A percentile compares a stretch with the other conserved stretches of the same genome.
These are phyloP conservation scores for Colletotrichum gloeosporioides DNA, from an alignment of 2,329 filamentous ascomycete species.

Conservation along the genomic window DNA sequence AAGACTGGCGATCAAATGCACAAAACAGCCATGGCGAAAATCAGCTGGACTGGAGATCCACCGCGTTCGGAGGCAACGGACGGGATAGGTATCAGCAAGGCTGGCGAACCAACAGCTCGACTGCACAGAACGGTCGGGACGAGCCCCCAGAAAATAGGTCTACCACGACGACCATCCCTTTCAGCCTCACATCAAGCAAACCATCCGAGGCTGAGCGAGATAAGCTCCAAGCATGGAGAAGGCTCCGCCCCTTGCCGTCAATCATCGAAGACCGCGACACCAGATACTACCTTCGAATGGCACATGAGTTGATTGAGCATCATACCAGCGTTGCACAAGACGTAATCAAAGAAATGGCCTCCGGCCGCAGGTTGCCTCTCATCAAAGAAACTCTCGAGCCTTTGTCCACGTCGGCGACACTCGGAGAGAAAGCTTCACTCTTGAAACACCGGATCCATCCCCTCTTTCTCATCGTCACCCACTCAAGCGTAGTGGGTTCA, in stretches of 20 bases:
- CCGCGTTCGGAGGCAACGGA: too few species aligned
- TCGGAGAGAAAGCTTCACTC: background rate
- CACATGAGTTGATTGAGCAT: background rate
- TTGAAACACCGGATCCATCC: slow-evolving; percentile 24
- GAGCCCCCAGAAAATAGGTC: too few species aligned
- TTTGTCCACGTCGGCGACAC: background rate
- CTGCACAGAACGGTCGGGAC: too few species aligned
- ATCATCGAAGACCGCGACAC: background rate
- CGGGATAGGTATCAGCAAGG: too few species aligned
- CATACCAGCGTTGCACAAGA: background rate
- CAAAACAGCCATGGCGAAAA: too few species aligned
- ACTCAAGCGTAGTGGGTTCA: slow-evolving; percentile 38
- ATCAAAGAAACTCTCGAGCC: background rate
- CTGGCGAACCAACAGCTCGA: too few species aligned
- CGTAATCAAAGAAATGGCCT: background rate
- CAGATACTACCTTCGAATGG: background rate
- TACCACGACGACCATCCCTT: too few species aligned
- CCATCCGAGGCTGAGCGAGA: background rate
- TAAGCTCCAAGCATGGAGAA: background rate
- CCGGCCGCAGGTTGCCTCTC: background rate
- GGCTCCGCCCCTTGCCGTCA: background rate
- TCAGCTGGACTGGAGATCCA: too few species aligned
- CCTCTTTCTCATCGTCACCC: slow-evolving; percentile 39
- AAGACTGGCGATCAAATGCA: background rate
- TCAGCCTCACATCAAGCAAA: background rate